These are phyloP conservation scores for Venturia nashicola DNA, from an alignment of 2,329 filamentous ascomycete genomes.

Conservation along the genomic window DNA sequence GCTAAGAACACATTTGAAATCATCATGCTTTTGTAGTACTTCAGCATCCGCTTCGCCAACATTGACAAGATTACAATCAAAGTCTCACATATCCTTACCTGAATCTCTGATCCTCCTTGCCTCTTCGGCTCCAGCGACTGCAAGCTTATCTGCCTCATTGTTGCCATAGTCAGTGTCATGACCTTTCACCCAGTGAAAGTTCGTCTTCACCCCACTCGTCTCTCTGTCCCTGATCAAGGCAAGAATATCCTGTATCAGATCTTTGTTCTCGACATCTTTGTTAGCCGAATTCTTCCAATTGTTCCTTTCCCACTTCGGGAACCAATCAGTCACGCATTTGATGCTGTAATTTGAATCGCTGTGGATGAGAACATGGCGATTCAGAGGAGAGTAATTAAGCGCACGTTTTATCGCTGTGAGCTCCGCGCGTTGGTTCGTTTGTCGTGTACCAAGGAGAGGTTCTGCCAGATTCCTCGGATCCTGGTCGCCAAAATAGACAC, in stretches of 20 bases:
- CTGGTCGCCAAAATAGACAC: constrained; percentile 51
- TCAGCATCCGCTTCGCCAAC: background rate
- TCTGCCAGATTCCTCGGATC: constrained; percentile 62
- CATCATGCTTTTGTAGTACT: background rate
- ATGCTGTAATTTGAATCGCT: constrained; percentile 90
- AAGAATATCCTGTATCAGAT: constrained; percentile 65
- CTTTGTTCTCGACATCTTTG: constrained; percentile 71
- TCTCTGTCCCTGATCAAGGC: constrained; percentile 58
- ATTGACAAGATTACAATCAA: background rate
- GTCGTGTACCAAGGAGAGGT: constrained; percentile 56
- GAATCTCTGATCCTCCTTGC: constrained; percentile 14
- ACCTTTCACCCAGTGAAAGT: constrained; percentile 84
- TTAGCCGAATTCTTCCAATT: constrained; percentile 64
- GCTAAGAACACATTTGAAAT: background rate
- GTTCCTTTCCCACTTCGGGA: constrained; percentile 59
- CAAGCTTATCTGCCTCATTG: constrained; percentile 64
- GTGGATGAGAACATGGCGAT: constrained; percentile 61
- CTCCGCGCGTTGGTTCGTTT: constrained; percentile 96
- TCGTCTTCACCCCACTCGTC: constrained; percentile 45
- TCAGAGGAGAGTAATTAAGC: constrained; percentile 58
- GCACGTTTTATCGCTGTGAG: constrained; percentile 78
- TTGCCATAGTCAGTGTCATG: constrained; percentile 66
- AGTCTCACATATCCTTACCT: background rate
- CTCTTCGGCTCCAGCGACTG: constrained; percentile 50
- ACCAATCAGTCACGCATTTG: constrained; percentile 81